Base-by-base conservation (phyloP, 805 yeast species). In the Lachancea nothofagi region DNA sequence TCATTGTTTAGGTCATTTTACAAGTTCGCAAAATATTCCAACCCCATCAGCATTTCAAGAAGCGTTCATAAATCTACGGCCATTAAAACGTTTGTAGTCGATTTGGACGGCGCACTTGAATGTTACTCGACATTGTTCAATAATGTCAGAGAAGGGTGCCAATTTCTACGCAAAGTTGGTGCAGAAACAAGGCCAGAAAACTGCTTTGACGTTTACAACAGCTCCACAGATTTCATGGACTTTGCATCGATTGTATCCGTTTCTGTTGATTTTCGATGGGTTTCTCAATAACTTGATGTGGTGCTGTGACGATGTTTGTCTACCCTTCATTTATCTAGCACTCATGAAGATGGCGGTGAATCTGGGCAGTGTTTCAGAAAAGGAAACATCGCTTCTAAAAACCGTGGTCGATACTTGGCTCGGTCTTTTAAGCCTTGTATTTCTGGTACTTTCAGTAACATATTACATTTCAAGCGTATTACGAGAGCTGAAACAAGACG, bases 231-330 rank as follows among this genome's bases (percentile, higher is more conserved):
- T 57, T 21, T 44, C 55, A 2, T 48, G 48, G 29, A 39, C 53
- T 7, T 44, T 59, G 5, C 48, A 50, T 21, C 42, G 46, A 22
- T 24, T 59, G 12, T 60, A 60, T 36, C 63, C 62, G 2, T 28
- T 49, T 9, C 43, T 60, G n/a, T 33, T 60, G 9, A 43, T 59
- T 3, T 21, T 52, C 4, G 63, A 60, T 39, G 50, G 51, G 19
- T 31, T 40, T 3, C 37, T 60, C 24, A 50, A 49, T 30, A 47
- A 49, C 29, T n/a, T 57, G 5, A 45, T 58, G 44, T 60, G 65
- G 63, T 38, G 53, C 5, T 44, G 52, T 20, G 52, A 50, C 10
- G 62, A 57, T 33, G 33, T 49, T 5, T 49, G 51, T 12, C 42
- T 55, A n/a, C 53, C 55, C 3, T 54, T 57, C 21, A 47, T 58